Conservation (phyloP, 2,329 filamentous ascomycete species). For the Pseudocercospora crystallina region DNA sequence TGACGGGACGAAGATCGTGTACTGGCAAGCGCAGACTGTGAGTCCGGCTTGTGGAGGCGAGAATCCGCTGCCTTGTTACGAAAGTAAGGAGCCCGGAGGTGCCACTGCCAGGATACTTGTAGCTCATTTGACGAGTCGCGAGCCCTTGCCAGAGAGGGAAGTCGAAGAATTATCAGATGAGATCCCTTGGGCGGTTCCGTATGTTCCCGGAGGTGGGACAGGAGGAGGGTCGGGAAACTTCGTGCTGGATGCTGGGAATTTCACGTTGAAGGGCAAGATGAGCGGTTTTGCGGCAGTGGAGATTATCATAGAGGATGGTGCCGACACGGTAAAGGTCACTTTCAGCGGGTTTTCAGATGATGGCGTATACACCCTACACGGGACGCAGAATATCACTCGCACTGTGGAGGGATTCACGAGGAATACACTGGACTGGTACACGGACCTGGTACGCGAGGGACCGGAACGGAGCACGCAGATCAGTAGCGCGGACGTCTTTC, state of each 20-base stretch:
- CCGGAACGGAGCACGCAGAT: constrained; percentile 2
- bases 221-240: neutral
- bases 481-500: constrained; percentile 21
- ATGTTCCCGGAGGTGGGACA: constrained; percentile 23
- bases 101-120: constrained; percentile 45
- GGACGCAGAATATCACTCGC: constrained; percentile 12
- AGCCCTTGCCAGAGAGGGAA: constrained; percentile 24
- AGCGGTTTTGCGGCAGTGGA: constrained; percentile 5
- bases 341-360: constrained; percentile 11
- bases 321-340: neutral
- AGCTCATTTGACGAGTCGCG: constrained; percentile 38
- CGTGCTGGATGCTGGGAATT: constrained; percentile 1
- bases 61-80: constrained; percentile 45
- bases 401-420: constrained; percentile 9
- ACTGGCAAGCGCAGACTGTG: constrained; percentile 42
- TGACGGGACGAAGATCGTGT: constrained; percentile 47
- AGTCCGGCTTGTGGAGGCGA: constrained; percentile 45
- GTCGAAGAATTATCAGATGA: constrained; percentile 32
- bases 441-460: constrained; percentile 5
- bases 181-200: constrained; percentile 40
- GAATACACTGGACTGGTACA: constrained; percentile 13
- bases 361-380: neutral
- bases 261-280: constrained; percentile 4
- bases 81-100: constrained; percentile 41
- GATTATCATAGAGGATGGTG: neutral